Base-by-base conservation (phyloP, 2,329 filamentous ascomycete species). In the Hypoxylon sp. region DNA sequence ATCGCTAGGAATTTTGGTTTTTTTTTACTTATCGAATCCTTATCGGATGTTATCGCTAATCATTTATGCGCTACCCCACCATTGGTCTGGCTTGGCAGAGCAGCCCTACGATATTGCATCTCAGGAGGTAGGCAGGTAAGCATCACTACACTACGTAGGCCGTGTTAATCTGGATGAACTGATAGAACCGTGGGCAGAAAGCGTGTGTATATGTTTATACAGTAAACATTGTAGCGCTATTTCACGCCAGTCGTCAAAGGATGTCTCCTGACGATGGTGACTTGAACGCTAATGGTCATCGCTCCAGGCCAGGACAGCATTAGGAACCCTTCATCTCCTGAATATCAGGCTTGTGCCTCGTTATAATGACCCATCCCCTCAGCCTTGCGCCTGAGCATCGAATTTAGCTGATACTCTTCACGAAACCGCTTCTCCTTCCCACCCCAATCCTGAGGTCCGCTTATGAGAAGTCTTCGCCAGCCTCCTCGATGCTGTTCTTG, bases 401-500 rank as follows among this genome's bases (percentile, higher is more conserved):
- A 37, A 23, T 53, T 43, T 29, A 41, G 31, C 33, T 59, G 27
- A 43, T 7, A 15, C 17, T 49, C 37, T 35, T 51, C 10, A 23
- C 20, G 24, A 33, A 50, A 31, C 37, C 43, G 49, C 45, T 48
- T 15, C 47, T 55, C 53, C 37, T 56, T 50, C 35, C 50, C 37
- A 52, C 58, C 37, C 18, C 38, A 41, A 41, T 21, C 4, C 47
- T 11, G n/a, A 13, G 9, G 21, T 29, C 46, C 26, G 13, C 29
- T 63, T 63, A 73, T 37, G 71, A 70, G 57, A 73, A 73, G 58
- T 73, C 71, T 50, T 73, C 71, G 26, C 68, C 70, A 13, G 64
- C 67, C 48, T 65, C 80, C 77, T 94, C 89, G 68, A 97, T 96
- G 50, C 82, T 82, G 69, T 88, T 88, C 87, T 97, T 97, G 70